These are phyloP conservation scores for Jacaranda copaia DNA, from an alignment of 257 asterid genomes.

Conservation along the genomic window DNA sequence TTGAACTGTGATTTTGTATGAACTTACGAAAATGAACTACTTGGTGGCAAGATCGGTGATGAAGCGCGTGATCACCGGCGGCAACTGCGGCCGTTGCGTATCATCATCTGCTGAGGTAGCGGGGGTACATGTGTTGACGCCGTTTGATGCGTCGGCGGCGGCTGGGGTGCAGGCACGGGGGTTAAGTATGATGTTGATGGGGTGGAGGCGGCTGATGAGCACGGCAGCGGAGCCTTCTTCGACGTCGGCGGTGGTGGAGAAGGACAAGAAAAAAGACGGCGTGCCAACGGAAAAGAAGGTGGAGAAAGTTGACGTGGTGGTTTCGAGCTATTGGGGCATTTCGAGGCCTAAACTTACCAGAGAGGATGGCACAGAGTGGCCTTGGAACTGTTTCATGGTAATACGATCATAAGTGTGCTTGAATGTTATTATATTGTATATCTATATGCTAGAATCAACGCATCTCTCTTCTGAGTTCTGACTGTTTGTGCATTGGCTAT, in stretches of 20 bases:
- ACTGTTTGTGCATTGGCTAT: neutral
- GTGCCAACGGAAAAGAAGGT: conserved; percentile 39
- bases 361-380: conserved; percentile 93
- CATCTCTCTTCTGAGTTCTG: neutral
- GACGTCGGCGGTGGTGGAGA: conserved; percentile 37
- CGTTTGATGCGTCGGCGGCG: conserved; percentile 39
- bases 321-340: conserved; percentile 91
- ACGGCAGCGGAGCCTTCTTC: conserved; percentile 49
- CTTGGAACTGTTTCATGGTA: conserved; percentile 99
- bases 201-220: conserved; percentile 68
- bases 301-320: conserved; percentile 47
- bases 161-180: conserved; percentile 41
- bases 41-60: conserved; percentile 47
- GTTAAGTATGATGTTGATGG: conserved; percentile 44
- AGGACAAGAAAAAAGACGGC: conserved; percentile 45
- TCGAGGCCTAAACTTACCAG: conserved; percentile 56
- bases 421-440: neutral
- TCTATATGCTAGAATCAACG: neutral
- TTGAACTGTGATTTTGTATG: neutral
- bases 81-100: conserved; percentile 39
- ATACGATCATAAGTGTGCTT: conserved; percentile 6
- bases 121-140: conserved; percentile 36
- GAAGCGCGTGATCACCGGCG: conserved; percentile 59
- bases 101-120: conserved; percentile 37
- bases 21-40: conserved; percentile 57